phyloP scores from a whole-genome alignment of 148 eudicot species.

The Camellia lanceoleosa region DNA sequence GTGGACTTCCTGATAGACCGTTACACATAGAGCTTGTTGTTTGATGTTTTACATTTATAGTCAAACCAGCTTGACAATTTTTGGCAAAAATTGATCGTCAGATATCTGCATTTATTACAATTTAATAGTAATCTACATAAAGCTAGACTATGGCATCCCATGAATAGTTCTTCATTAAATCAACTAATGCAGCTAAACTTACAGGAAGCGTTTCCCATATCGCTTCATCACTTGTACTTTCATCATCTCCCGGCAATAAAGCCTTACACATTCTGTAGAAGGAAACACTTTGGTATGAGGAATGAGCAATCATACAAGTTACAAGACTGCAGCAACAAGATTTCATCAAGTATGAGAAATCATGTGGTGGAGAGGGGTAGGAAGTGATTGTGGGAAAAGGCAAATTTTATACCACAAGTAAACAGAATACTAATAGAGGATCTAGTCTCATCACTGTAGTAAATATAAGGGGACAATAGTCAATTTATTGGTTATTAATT shows the following conservation, averaged over 20 bases:
- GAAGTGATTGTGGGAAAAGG: neutral
- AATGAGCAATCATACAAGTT: neutral
- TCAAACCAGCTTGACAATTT: no score
- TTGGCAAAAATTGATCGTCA: no score
- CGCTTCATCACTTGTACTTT: conserved; percentile 85
- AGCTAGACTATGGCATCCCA: neutral
- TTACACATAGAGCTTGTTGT: no score
- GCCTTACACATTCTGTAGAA: conserved; percentile 90
- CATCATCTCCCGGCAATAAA: conserved; percentile 90
- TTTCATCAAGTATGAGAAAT: neutral
- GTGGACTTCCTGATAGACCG: no score
- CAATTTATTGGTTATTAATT: neutral
- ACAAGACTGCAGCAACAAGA: neutral
- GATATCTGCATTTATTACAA: no score
- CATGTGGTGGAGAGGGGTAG: neutral
- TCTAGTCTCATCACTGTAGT: neutral
- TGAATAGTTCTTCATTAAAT: neutral
- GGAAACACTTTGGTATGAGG: neutral
- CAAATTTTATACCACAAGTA: neutral
- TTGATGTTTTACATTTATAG: no score
- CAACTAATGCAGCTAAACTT: conserved; percentile 28
- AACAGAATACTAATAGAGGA: neutral
- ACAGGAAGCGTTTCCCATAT: conserved; percentile 99
- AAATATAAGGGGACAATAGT: neutral
- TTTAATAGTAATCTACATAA: neutral